phyloP scores from a whole-genome alignment of 2,329 filamentous ascomycete species.

The Corniculantispora saksenae region DNA sequence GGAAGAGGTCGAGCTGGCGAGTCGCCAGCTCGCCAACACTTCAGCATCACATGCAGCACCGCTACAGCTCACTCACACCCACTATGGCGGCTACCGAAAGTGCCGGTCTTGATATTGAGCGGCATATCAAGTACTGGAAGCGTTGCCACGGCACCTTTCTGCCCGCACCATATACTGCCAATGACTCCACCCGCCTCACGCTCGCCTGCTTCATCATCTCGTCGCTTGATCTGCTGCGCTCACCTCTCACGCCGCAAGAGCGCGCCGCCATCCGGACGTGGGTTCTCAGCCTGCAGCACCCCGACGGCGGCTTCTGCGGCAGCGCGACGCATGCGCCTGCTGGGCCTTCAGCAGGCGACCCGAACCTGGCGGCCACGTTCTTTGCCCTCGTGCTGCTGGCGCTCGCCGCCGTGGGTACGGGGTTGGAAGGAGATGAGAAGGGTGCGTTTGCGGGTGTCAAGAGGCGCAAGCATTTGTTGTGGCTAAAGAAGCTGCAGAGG shows the following conservation, averaged over 20 bases:
- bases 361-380: constrained; percentile 84
- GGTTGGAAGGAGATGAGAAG: constrained; percentile 35
- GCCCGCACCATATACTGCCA: constrained; percentile 79
- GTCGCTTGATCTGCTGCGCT: constrained; percentile 77
- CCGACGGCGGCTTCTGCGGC: constrained; percentile 83
- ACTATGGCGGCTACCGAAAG: constrained; percentile 22
- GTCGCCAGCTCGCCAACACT: background rate
- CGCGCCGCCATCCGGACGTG: constrained; percentile 61
- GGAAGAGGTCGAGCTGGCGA: background rate
- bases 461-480: constrained; percentile 66
- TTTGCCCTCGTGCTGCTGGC: constrained; percentile 80
- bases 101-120: constrained; percentile 55
- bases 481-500: constrained; percentile 77
- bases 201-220: constrained; percentile 88
- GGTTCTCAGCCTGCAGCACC: constrained; percentile 85
- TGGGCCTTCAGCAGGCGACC: constrained; percentile 41
- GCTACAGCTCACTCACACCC: background rate
- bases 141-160: constrained; percentile 81
- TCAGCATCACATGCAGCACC: background rate
- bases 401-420: constrained; percentile 40
- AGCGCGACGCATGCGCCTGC: constrained; percentile 65
- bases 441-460: constrained; percentile 64
- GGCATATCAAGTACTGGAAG: constrained; percentile 89
- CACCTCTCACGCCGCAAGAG: constrained; percentile 51
- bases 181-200: constrained; percentile 87